Base-by-base conservation (phyloP, 2,329 filamentous ascomycete genomes). In the Pseudopithomyces chartarum region DNA sequence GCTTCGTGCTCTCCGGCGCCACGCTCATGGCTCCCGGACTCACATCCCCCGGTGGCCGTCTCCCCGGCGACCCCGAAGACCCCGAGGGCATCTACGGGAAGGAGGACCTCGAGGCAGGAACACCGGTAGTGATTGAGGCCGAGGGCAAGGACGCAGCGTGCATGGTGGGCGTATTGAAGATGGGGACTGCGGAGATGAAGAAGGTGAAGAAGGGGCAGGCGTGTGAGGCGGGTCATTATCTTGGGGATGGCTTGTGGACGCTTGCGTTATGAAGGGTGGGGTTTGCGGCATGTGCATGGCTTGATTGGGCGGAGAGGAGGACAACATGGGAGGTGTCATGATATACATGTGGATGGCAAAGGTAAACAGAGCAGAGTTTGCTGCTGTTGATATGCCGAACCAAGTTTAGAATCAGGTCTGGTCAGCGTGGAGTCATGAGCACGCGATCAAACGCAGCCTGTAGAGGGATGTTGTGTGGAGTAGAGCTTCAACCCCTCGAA, bases 21-120 rank as follows among this genome's bases (percentile, higher is more conserved):
- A 92, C 94, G 13, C 87, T 99, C 61, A 99, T 99, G 95, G 94
- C 92, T 1, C 95, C 95, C 0, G 95, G 95, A 0, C 78, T 99
- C 66, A 99, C 95, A 26, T 92, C 87, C 19, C 78, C 87, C 0
- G 95, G 95, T 0, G 95, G 95, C 0, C 77, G 90, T 46, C 78
- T 99, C 68, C 95, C 95, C 0, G 79, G 85, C 60, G 76, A 79
- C 6, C 64, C 75, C 38, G 55, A 75, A 11, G 73, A 75, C 32
- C 73, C 77, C 6, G 76, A 73, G 15, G 76, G 78, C 19, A 69
- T 69, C 53, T 84, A 83, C 63, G 82, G 76, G 3, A 75, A 72
- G 81, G 87, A 86, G 81, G 92, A 95, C 74, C 74, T 97, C 62
- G 84, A 86, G 62, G 87, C 89, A 70, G 95, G 94, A 0, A 86